Evolutionary conservation across 83 land plant species (phyloP).

Genomic region (Picea abies): DNA sequence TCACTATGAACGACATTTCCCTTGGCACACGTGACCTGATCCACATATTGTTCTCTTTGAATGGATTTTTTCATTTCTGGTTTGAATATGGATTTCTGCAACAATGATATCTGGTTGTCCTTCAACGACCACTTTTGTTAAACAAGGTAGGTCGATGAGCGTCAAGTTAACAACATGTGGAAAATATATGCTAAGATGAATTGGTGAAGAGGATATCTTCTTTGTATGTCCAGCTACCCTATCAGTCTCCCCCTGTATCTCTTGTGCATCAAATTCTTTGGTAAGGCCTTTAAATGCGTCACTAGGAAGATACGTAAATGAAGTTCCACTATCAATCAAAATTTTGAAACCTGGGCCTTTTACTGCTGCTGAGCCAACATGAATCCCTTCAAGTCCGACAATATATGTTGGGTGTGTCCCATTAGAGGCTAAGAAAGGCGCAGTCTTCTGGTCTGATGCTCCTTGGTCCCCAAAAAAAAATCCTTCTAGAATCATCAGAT

Average conservation of each 20-base stretch:
- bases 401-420: conserved; percentile 28
- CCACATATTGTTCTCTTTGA: background rate
- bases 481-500: too few species aligned
- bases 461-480: conserved; percentile 27
- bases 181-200: too few species aligned
- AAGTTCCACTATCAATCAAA: conserved; percentile 68
- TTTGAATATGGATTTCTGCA: conserved; percentile 45
- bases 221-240: too few species aligned
- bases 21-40: background rate
- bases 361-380: conserved; percentile 42
- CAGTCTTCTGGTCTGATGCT: too few species aligned
- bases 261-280: conserved; percentile 40
- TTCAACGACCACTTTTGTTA: too few species aligned
- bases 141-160: too few species aligned
- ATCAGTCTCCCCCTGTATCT: conserved; percentile 9
- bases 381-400: conserved; percentile 55
- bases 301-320: conserved; percentile 67
- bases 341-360: conserved; percentile 37
- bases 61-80: too few species aligned
- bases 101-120: conserved; percentile 44
- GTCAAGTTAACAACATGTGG: too few species aligned
- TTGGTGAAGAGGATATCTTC: too few species aligned
- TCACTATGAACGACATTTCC: background rate
- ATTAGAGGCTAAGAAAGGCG: too few species aligned
- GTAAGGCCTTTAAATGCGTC: conserved; percentile 51